Evolutionary conservation across 2,329 filamentous ascomycete genomes (phyloP), one percentile per base, ranked within the genome.

Genomic region (Magnaporthiopsis rhizophila): DNA sequence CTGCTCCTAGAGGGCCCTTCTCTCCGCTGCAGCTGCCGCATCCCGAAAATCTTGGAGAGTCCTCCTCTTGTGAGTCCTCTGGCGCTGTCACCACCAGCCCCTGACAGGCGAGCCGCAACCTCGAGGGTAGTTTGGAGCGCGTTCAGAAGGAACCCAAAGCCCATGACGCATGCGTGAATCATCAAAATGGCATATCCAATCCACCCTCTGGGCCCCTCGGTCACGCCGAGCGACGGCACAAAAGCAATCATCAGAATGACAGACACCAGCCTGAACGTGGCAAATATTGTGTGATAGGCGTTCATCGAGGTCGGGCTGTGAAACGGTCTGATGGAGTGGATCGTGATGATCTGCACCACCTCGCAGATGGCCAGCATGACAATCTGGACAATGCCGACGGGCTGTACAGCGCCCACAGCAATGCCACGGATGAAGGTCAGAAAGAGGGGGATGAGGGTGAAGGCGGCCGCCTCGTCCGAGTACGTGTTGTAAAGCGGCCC

Each of bases 401-500:
- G 89, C 74, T 99, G 95, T 18, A 98, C 87, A 24, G 92, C 95
- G 36, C 95, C 95, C 69, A 99, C 91, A 26, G 92, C 91, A 68
- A 98, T 87, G 65, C 92, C 94, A 45, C 94, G 89, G 65, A 97
- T 79, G 72, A 96, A 87, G 5, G 90, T 96, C 65, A 98, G 81
- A 45, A 96, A 79, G 21, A 97, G 86, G 0, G 94, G 93, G 26
- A 97, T 87, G 58, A 97, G 82, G 8, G 94, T 92, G 75, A 96
- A 99, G 0, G 91, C 88, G 9, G 94, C 91, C 0, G 92, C 92
- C 73, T 94, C 90, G 74, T 99, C 95, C 30, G 91, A 95, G 74
- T 96, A 98, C 0, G 95, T 99, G 77, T 99, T 99, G 77, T 99
- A 99, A 9, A 99, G 80, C 6, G 95, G 92, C 0, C 95, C 95